A percentile compares a stretch with the other conserved stretches of the same genome.
These are phyloP conservation scores for Fusarium sp. DNA, from an alignment of 2,329 filamentous ascomycete genomes.

Conservation along the genomic window DNA sequence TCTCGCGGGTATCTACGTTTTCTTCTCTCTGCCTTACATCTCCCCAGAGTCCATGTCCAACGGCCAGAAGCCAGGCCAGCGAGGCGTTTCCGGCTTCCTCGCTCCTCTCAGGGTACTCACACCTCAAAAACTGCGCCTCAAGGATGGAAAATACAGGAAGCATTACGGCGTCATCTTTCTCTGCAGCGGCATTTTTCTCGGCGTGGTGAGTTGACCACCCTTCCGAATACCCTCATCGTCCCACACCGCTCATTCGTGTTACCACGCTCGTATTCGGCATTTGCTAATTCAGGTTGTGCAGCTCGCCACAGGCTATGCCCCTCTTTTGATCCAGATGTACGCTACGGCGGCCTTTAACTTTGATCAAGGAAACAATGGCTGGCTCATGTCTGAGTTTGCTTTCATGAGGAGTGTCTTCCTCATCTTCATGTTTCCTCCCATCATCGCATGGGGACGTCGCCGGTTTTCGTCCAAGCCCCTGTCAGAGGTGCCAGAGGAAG, in stretches of 20 bases:
- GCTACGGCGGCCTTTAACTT: constrained; percentile 68
- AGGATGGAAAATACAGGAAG: constrained; percentile 61
- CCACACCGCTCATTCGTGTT: neutral
- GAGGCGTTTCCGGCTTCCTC: constrained; percentile 65
- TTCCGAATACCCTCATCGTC: neutral
- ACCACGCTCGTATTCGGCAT: neutral
- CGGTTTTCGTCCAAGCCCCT: constrained; percentile 8
- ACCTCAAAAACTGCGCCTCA: constrained; percentile 66
- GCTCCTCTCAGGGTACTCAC: constrained; percentile 72
- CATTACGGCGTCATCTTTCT: constrained; percentile 74
- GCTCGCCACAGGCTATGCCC: constrained; percentile 76
- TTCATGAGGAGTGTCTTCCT: constrained; percentile 67
- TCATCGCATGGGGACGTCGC: constrained; percentile 60
- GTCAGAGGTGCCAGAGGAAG: neutral
- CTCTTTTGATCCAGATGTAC: constrained; percentile 70
- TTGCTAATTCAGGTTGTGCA: constrained; percentile 29
- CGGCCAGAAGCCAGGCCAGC: constrained; percentile 44
- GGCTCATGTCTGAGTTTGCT: constrained; percentile 67
- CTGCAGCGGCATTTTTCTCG: constrained; percentile 74
- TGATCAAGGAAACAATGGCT: constrained; percentile 66
- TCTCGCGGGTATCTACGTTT: constrained; percentile 56
- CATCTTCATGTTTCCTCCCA: constrained; percentile 64
- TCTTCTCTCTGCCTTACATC: constrained; percentile 62
- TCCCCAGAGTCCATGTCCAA: constrained; percentile 55
- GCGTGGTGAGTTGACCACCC: constrained; percentile 60